phyloP scores from a whole-genome alignment of 331 rosid species.

The Arachis monticola region DNA sequence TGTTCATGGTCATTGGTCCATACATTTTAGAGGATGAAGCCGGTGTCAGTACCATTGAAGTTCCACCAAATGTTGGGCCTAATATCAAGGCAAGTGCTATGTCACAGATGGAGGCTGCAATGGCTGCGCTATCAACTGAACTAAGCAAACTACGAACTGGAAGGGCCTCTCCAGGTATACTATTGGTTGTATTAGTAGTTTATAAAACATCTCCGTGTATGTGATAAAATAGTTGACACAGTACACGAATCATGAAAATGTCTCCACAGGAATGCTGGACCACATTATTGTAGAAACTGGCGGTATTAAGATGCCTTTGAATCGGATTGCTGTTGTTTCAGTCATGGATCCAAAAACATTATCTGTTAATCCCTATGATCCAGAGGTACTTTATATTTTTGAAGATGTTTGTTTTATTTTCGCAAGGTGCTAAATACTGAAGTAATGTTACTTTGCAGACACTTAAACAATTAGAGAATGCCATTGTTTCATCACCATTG shows the following conservation, averaged over 20 bases:
- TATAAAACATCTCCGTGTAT: neutral
- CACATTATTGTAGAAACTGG: conserved; percentile 86
- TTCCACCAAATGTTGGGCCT: conserved; percentile 71
- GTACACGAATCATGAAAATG: conserved; percentile 6
- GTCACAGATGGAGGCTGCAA: conserved; percentile 87
- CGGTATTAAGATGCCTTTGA: conserved; percentile 82
- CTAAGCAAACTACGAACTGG: conserved; percentile 83
- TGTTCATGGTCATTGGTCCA: conserved; percentile 20
- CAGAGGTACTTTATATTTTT: conserved; percentile 54
- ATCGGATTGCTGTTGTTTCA: conserved; percentile 83
- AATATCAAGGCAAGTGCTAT: conserved; percentile 67
- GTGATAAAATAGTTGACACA: conserved; percentile 8
- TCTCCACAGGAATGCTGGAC: conserved; percentile 86
- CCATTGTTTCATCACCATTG: conserved; percentile 83
- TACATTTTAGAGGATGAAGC: conserved; percentile 67
- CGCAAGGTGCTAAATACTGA: conserved; percentile 18
- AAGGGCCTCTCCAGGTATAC: conserved; percentile 89
- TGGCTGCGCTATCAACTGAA: conserved; percentile 73
- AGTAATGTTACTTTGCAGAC: conserved; percentile 55
- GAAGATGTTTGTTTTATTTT: conserved; percentile 8
- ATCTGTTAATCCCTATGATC: conserved; percentile 87
- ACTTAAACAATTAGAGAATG: conserved; percentile 72
- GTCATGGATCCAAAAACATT: conserved; percentile 81
- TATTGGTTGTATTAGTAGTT: conserved; percentile 1
- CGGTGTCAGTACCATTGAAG: conserved; percentile 56